Base-by-base conservation (phyloP, 768 basidiomycete species). In the Auriscalpium microsporum region DNA sequence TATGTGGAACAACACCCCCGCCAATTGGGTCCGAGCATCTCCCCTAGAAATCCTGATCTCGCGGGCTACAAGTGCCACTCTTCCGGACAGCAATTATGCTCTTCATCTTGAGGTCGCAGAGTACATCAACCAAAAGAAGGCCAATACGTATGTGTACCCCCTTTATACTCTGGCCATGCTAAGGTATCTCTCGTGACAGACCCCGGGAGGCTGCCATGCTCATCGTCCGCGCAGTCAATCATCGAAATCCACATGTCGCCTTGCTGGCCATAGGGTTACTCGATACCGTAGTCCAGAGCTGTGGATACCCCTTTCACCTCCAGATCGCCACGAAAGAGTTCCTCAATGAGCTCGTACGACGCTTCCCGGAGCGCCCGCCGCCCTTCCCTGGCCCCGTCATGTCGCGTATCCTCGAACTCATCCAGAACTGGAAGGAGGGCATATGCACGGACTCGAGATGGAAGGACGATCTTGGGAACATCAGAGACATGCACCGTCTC, bases 281-380 rank as follows among this genome's bases (percentile, higher is more conserved):
- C 59, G 89, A 94, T 69, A 93, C 90, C 13, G 84, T 99, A 50
- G 87, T 97, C 46, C 89, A 94, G 67, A 86, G 89, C 42, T 98
- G 95, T 67, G 96, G 96, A 69, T 99, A 99, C 72, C 86, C 95
- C 0, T 88, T 99, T 56, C 96, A 98, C 68, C 84, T 99, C 21
- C 96, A 99, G 69, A 89, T 98, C 63, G 78, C 88, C 16, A 98
- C 95, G 44, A 98, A 99, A 67, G 96, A 98, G 65, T 99, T 97
- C 67, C 77, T 98, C 16, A 99, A 99, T 71, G 96, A 98, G 68
- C 86, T 99, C 67, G 96, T 99, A 23, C 85, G 95, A 49, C 83
- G 94, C 62, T 98, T 99, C 69, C 96, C 96, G 7, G 96, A 99
- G 72, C 83, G 95, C 46, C 96, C 96, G 3, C 95, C 96, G 0